Evolutionary conservation across 1,284 basidiomycete genomes (phyloP), one percentile per base, ranked within the genome.

Genomic region (Cutaneotrichosporon sp.): DNA sequence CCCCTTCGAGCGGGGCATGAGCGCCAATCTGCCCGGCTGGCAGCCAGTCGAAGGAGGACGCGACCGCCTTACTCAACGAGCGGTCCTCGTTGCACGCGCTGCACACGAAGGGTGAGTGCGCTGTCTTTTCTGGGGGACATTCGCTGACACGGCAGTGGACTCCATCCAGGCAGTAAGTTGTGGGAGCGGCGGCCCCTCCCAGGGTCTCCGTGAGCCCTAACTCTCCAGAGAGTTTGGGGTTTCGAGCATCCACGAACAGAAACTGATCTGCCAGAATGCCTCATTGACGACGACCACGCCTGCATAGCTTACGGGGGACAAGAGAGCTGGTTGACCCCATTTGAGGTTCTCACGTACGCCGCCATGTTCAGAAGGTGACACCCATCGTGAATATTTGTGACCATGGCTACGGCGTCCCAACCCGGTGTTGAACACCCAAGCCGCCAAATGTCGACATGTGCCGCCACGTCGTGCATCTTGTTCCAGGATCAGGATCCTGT

Each of bases 11-110:
- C 66, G 67, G 50, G 71, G 68, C 12, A 57, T 64, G 42, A 52
- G 51, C 2, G 63, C 64, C 9, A 45, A 35, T 16, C 64, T 69
- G 7, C 58, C 70, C 3, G 47, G 47, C 12, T 69, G 66, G 67
- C 65, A 66, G 47, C 67, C 70, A 1, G 65, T 75, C 20, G 73
- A 75, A 50, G 73, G 71, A 10, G 73, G 72, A 0, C 56, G 72
- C 29, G 72, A 74, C 54, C 55, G 51, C 12, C 64, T 67, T 35
- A 68, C 66, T 16, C 34, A 29, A 26, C 54, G 54, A 22, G 62
- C 67, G 3, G 34, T 74, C 29, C 59, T 75, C 9, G 46, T 73
- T 6, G 68, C 68, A 20, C 65, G 70, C 43, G 70, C 68, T 2
- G 61, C 62, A 26, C 68, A 66, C 43, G 34, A 20, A 24, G 35